Conservation (phyloP, 805 yeast genomes). For the Candida michaelii region DNA sequence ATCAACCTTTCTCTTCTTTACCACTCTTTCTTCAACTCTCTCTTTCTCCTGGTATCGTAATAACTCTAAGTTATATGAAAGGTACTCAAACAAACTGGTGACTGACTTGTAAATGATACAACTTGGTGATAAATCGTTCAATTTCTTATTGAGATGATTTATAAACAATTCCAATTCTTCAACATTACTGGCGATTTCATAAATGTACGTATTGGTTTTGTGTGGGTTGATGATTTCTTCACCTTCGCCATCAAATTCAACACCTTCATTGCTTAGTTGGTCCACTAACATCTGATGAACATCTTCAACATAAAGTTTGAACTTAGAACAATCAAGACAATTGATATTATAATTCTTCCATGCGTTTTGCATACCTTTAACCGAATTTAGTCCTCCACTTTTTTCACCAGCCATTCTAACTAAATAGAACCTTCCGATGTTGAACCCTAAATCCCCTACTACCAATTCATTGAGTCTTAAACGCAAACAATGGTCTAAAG, state of each 20-base stretch:
- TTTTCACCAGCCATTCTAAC: constrained; percentile 34
- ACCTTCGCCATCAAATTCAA: constrained; percentile 35
- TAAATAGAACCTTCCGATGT: constrained; percentile 40
- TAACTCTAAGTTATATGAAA: constrained; percentile 28
- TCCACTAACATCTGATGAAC: constrained; percentile 31
- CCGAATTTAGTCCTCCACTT: constrained; percentile 37
- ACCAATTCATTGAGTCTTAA: constrained; percentile 35
- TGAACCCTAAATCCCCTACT: constrained; percentile 41
- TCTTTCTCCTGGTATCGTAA: constrained; percentile 25
- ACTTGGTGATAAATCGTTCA: constrained; percentile 20
- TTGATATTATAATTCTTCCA: constrained; percentile 12
- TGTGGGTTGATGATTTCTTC: constrained; percentile 18
- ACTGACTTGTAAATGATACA: constrained; percentile 29
- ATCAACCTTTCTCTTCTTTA: constrained; percentile 20
- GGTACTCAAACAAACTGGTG: constrained; percentile 27
- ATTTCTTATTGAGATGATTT: constrained; percentile 20
- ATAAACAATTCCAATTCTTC: constrained; percentile 29
- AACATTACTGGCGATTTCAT: constrained; percentile 35
- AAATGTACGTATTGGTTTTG: constrained; percentile 23
- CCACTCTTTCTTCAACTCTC: constrained; percentile 13
- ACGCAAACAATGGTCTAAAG: constrained; percentile 31
- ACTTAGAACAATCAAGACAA: constrained; percentile 20
- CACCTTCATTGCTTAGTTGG: constrained; percentile 28
- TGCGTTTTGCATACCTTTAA: constrained; percentile 31
- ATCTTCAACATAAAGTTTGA: constrained; percentile 44